Evolutionary conservation across 345 rosid genomes (phyloP).

Genomic region (Sonneratia caseolaris): DNA sequence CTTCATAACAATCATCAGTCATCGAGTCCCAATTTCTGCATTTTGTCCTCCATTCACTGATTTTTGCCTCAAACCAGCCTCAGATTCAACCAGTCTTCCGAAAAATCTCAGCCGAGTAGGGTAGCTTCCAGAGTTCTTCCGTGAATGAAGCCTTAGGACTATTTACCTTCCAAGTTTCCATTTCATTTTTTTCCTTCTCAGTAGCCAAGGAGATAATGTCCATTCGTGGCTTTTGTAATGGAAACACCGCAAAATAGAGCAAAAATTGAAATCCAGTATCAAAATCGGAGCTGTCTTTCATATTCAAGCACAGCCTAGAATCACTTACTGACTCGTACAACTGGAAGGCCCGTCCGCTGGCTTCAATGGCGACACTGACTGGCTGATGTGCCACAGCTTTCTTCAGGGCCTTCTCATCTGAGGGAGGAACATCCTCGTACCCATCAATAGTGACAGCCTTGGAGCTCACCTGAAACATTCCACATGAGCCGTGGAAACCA

Average conservation of each 20-base stretch:
- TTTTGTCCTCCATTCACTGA: not conserved
- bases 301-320: not conserved
- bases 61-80: not conserved
- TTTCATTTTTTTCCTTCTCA: too few species aligned
- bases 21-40: not conserved
- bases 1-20: not conserved
- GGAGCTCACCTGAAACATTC: constrained; percentile 37
- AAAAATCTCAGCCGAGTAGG: too few species aligned
- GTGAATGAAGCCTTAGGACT: too few species aligned
- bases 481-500: not conserved
- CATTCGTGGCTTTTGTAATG: not conserved
- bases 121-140: too few species aligned
- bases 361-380: constrained; percentile 70
- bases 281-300: too few species aligned
- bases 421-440: constrained; percentile 58
- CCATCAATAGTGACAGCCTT: constrained; percentile 47
- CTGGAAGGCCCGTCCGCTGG: constrained; percentile 66
- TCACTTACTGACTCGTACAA: constrained; percentile 52
- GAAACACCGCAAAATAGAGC: too few species aligned
- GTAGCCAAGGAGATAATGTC: not conserved
- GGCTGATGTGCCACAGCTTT: constrained; percentile 80
- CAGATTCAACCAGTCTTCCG: not conserved
- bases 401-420: constrained; percentile 49
- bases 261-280: too few species aligned
- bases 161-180: too few species aligned